Evolutionary conservation across 305 asterid genomes (phyloP), one percentile per base, ranked within the genome.

Genomic region (Fraxinus ornus): DNA sequence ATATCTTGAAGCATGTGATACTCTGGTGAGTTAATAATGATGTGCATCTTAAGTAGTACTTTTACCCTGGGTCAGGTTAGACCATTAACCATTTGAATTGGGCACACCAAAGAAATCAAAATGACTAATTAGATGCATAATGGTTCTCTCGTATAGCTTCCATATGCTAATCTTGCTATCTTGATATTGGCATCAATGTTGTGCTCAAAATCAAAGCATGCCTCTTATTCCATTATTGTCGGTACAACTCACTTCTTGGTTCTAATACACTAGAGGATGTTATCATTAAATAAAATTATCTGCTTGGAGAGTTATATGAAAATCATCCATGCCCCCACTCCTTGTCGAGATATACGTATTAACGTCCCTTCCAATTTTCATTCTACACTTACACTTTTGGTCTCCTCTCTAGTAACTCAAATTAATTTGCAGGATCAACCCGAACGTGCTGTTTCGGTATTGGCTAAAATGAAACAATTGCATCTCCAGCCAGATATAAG

Each of bases 1-100:
- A 84, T 86, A 89, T 79, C 92, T 95, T 72, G 86, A 90, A 92
- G 99, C 97, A 89, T 95, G 98, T 86, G 91, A 92, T 84, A 78
- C 80, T 39, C 84, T 92, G 91, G 99, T 95, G 85, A 88, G 95
- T 89, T 73, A 41, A 81, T 79, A n/a, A 81, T 75, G 35, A 82
- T 55, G 75, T 78, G 78, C 78, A 39, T 83, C 55, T 84, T 78
- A 79, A 72, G 52, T 37, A n/a, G 62, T 39, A 79, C n/a, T 72
- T 37, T 76, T 74, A 78, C 52, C 73, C 52, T 32, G 36, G 30
- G 64, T 15, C 52, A 10, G 80, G 39, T n/a, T 70, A 10, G 81
- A 77, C 73, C 78, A 35, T 32, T 44, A 80, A 72, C 57, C 77
- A 75, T 36, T 66, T 30, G 33, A 82, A 62, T 75, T 76, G 74